phyloP scores from a whole-genome alignment of 495 filamentous ascomycete genomes.

The Xylaria telfairii region DNA sequence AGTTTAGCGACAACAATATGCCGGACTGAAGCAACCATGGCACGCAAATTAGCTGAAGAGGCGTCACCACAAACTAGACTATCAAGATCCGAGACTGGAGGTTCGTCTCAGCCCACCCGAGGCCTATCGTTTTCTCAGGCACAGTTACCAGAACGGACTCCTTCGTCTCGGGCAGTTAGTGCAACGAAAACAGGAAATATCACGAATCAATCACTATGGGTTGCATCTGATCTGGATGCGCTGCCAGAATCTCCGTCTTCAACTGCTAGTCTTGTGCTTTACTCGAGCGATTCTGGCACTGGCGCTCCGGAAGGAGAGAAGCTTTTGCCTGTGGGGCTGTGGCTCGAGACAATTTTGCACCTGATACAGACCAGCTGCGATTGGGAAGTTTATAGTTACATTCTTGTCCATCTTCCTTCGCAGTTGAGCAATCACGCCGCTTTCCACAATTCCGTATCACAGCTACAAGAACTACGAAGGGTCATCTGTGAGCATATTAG shows the following conservation, averaged over 20 bases:
- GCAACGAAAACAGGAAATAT: conserved; percentile 43
- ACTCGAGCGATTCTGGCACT: conserved; percentile 33
- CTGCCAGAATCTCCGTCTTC: conserved; percentile 52
- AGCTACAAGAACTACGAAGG: conserved; percentile 78
- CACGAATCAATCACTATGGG: conserved; percentile 56
- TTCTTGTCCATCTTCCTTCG: conserved; percentile 83
- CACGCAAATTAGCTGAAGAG: conserved; percentile 58
- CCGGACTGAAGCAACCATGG: conserved; percentile 64
- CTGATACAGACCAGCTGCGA: conserved; percentile 78
- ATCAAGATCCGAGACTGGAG: conserved; percentile 44
- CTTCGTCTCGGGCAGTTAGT: conserved; percentile 42
- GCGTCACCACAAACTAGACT: conserved; percentile 47
- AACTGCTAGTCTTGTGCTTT: conserved; percentile 53
- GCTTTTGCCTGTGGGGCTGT: conserved; percentile 70
- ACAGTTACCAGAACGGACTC: conserved; percentile 44
- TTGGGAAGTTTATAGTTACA: conserved; percentile 94
- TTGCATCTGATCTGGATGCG: conserved; percentile 57
- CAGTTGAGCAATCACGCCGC: conserved; percentile 91
- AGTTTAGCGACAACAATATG: conserved; percentile 73
- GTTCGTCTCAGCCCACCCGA: conserved; percentile 45
- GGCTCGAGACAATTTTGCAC: conserved; percentile 76
- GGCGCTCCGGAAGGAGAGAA: conserved; percentile 27
- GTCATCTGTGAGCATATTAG: conserved; percentile 82
- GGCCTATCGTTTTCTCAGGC: conserved; percentile 56
- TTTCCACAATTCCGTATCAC: conserved; percentile 71